A percentile compares a stretch with the other conserved stretches of the same genome.
phyloP scores from a whole-genome alignment of 192 early-diverging fungal species.

The Rhizoclosmatium sp. region DNA sequence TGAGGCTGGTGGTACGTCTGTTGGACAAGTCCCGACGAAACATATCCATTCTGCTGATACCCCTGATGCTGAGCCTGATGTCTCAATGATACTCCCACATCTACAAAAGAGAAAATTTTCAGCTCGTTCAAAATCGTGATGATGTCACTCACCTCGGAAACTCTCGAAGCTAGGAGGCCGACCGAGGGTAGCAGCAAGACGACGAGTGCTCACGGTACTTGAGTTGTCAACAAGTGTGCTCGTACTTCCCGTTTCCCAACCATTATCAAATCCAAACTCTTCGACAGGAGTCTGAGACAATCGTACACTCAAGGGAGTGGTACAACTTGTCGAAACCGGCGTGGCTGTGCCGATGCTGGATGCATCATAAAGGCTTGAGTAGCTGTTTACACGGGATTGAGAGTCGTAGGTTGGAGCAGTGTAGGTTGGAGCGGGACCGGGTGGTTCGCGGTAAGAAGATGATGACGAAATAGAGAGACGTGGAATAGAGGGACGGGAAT shows the following conservation, averaged over 20 bases:
- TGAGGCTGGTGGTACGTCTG: not conserved
- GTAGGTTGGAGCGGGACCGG: not conserved
- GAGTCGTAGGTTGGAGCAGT: not conserved
- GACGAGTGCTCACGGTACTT: not conserved
- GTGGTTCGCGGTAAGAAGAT: not conserved
- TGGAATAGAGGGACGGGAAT: constrained; percentile 4
- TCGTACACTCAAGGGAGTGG: not conserved
- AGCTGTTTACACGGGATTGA: not conserved
- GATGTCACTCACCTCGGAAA: not conserved
- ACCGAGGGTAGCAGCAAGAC: not conserved
- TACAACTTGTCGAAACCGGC: not conserved
- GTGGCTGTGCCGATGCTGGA: not conserved
- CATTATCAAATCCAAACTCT: not conserved
- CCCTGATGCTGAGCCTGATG: not conserved
- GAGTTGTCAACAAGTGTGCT: not conserved
- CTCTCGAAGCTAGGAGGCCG: not conserved
- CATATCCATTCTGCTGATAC: not conserved
- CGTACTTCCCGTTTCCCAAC: not conserved
- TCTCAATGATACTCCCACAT: not conserved
- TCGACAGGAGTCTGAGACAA: not conserved
- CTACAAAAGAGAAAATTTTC: not conserved
- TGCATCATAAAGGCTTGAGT: not conserved
- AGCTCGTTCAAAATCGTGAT: not conserved
- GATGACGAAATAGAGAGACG: not conserved
- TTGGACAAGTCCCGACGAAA: not conserved